Evolutionary conservation across 2,329 filamentous ascomycete species (phyloP).

Genomic region (Didymella glomerata): DNA sequence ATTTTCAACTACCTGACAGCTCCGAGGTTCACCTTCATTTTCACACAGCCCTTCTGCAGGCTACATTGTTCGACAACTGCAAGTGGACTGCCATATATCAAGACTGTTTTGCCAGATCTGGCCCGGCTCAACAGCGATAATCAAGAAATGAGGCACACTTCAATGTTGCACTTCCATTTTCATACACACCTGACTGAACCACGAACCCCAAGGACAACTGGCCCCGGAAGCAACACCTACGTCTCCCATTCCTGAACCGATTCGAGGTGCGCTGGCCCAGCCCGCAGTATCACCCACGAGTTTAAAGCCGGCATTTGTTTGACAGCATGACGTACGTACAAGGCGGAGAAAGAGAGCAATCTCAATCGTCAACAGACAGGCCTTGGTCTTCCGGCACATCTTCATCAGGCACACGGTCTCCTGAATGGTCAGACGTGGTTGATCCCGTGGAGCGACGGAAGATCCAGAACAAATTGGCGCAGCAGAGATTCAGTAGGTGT

Average conservation of each 20-base stretch:
- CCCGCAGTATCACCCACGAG: neutral
- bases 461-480: conserved; percentile 79
- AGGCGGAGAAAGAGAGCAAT: conserved; percentile 26
- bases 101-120: neutral
- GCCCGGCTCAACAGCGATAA: neutral
- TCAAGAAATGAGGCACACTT: conserved; percentile 15
- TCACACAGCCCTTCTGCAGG: neutral
- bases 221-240: conserved; percentile 8
- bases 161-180: conserved; percentile 3
- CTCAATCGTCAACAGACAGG: conserved; percentile 26
- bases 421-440: conserved; percentile 74
- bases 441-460: conserved; percentile 76
- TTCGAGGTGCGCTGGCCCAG: neutral
- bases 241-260: neutral
- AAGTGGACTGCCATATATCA: neutral
- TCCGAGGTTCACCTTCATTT: conserved; percentile 9
- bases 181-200: conserved; percentile 12
- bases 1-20: conserved; percentile 9
- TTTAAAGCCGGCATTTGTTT: neutral
- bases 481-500: conserved; percentile 76
- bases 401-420: conserved; percentile 39
- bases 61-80: neutral
- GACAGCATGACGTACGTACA: conserved; percentile 37
- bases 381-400: conserved; percentile 29
- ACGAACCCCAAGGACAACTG: conserved; percentile 29